Percentiles rank a stretch among this genome's conserved stretches.
phyloP scores from a whole-genome alignment of 306 rosid species.

The Citrullus mucosospermus region DNA sequence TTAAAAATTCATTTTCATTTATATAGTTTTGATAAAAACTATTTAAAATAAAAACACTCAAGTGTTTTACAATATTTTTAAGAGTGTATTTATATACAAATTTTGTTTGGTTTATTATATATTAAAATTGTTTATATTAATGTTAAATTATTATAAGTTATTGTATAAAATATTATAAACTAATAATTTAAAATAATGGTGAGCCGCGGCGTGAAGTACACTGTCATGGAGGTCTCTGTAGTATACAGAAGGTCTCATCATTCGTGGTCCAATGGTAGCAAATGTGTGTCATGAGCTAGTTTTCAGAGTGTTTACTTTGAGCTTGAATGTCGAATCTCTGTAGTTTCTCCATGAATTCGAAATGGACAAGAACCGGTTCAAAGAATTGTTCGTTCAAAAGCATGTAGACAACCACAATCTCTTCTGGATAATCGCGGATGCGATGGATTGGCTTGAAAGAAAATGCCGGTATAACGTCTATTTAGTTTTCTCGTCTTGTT shows the following conservation, averaged over 20 bases:
- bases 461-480: background rate
- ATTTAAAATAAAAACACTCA: no score
- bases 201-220: no score
- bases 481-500: background rate
- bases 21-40: no score
- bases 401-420: constrained; percentile 57
- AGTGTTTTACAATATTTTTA: no score
- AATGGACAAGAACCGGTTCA: background rate
- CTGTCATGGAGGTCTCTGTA: background rate
- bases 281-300: background rate
- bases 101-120: no score
- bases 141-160: no score
- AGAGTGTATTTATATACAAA: no score
- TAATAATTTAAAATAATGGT: no score
- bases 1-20: no score
- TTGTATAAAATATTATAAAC: no score
- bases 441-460: constrained; percentile 34
- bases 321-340: background rate
- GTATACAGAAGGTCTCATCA: background rate
- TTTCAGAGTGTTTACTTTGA: background rate
- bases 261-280: background rate
- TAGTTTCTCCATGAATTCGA: background rate
- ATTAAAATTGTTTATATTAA: no score
- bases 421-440: constrained; percentile 71
- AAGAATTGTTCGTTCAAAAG: constrained; percentile 63